Base-by-base conservation (phyloP, 352 stramenopile genomes). In the Phytophthora tubulina region DNA sequence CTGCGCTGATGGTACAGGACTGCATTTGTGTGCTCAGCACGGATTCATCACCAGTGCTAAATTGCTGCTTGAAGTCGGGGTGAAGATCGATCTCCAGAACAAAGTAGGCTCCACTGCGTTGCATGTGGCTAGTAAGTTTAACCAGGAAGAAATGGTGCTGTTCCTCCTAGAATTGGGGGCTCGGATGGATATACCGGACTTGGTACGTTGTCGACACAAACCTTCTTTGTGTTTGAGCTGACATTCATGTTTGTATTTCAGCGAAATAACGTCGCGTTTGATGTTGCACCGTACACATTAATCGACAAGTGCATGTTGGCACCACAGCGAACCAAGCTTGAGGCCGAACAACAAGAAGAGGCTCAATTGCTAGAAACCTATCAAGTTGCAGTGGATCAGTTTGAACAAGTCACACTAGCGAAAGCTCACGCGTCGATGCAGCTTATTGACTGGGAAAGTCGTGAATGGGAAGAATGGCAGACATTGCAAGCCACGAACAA, bases 1-100 rank as follows among this genome's bases (percentile, higher is more conserved):
- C 1, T 78, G 74, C 21, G 76, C 80, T 3, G 78, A 88, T 33
- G 82, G 73, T n/a, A 81, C 80, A 1, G 75, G 76, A 3, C 27
- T 91, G 32, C 80, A 91, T 33, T 50, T 91, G 7, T 89, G 81
- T n/a, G 82, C 82, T 0, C 82, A 91, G 49, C 75, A 84, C n/a
- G 80, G 84, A 8, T 78, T 85, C 27, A 35, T 81, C 17, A 42
- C 42, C 3, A 77, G 78, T 32, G 84, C 81, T 15, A 72, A 76
- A 55, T 45, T 89, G 62, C 57, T 90, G 58, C 64, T 91, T 36
- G 50, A 61, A 7, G 53, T 72, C 11, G 78, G 79, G 11, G 56
- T 78, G 27, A 67, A 63, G 2, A 56, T 90, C 15, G 59, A 81
- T 30, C 41, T 85, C 30, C 78, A 76, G 31, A 89, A 89, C 66